Evolutionary conservation across 2,329 filamentous ascomycete genomes (phyloP), one percentile per base, ranked within the genome.

Genomic region (Fusarium domesticum): DNA sequence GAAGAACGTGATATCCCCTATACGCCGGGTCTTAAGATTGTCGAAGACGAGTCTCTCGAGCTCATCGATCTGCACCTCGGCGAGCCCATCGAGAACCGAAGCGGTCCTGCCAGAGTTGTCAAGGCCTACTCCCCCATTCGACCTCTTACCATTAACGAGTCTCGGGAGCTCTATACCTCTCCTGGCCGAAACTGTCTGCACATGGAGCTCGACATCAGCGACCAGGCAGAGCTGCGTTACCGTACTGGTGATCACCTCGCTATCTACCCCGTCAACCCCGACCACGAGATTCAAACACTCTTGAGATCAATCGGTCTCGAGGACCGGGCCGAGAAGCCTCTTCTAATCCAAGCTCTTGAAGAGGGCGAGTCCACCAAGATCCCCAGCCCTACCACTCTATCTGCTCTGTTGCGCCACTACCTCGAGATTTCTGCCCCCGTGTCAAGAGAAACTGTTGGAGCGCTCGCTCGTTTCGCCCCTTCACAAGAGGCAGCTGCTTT

Each of bases 401-500:
- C 65, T 2, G 64, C 66, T 0, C 61, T 72, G 4, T 67, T 76
- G 49, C 59, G 64, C 5, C 63, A 74, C 48, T 71, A 76, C 42
- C 66, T 77, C 2, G 74, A 77, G 42, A 70, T 75, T 18, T 54
- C 51, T 17, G 62, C 54, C 3, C 55, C 56, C 0, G 55, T 65
- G 6, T 60, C 47, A 64, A 69, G 73, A 7, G 60, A 83, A 0
- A 70, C 77, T 0, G 47, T 60, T 10, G 42, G 45, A 0, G 45
- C 47, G 4, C 18, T 59, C 2, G 42, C 45, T 20, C 78, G 78
- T 61, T 70, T 85, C 14, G 70, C 73, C 31, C 76, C 77, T 62
- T 73, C 80, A 0, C 72, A 18, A 36, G 58, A 82, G 0, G 68
- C 76, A 18, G 16, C 45, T 3, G 25, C 31, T 15, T n/a, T 18